These are phyloP conservation scores for Alternaria longipes DNA, from an alignment of 2,329 filamentous ascomycete genomes.

Conservation along the genomic window DNA sequence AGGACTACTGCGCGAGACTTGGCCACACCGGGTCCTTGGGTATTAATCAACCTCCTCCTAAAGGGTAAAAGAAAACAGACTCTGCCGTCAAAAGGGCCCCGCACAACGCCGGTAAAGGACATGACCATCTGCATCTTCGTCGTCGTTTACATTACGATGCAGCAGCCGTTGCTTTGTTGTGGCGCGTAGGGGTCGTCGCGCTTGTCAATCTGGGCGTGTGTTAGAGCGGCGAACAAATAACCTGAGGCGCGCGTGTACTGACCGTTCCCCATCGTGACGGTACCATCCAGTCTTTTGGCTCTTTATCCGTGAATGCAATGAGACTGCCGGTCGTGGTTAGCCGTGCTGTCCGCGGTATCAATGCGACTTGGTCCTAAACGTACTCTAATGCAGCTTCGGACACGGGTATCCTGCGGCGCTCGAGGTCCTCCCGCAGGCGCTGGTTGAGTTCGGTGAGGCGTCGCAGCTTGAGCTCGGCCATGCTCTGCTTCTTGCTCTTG, in stretches of 20 bases:
- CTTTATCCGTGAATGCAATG: conserved; percentile 95
- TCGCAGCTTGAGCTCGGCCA: conserved; percentile 97
- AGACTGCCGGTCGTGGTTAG: conserved; percentile 68
- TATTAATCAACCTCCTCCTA: conserved; percentile 47
- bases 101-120: conserved; percentile 52
- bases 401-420: conserved; percentile 93
- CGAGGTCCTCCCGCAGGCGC: conserved; percentile 92
- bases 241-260: conserved; percentile 39
- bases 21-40: conserved; percentile 33
- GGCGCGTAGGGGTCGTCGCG: conserved; percentile 98
- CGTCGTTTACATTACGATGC: conserved; percentile 81
- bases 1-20: conserved; percentile 37
- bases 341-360: conserved; percentile 3
- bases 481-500: conserved; percentile 97
- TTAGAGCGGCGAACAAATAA: conserved; percentile 27
- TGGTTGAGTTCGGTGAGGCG: conserved; percentile 97
- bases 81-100: conserved; percentile 48
- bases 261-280: conserved; percentile 92
- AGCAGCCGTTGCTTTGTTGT: conserved; percentile 92
- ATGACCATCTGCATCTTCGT: conserved; percentile 43
- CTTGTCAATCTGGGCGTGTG: conserved; percentile 75
- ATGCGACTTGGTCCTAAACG: background rate
- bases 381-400: conserved; percentile 80
- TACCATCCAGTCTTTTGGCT: conserved; percentile 98
- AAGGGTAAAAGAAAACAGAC: conserved; percentile 47